Conservation (phyloP, 2,329 filamentous ascomycete species). For the Fusarium metavorans region DNA sequence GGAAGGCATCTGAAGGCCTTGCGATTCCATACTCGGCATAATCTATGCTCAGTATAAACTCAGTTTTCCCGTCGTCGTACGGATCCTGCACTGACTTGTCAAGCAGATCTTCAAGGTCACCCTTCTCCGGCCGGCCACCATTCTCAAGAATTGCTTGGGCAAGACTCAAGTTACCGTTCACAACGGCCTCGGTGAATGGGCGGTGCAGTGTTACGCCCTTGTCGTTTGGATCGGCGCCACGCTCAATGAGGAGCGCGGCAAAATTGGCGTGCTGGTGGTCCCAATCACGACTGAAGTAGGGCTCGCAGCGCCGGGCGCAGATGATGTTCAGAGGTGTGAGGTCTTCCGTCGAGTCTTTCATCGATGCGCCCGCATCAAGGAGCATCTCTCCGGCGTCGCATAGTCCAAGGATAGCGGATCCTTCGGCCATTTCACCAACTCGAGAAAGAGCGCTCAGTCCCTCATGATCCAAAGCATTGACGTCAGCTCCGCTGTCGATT, state of each 20-base stretch:
- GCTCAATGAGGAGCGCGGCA: constrained; percentile 42
- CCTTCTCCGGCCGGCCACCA: constrained; percentile 39
- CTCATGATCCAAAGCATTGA: constrained; percentile 42
- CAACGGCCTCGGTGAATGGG: constrained; percentile 42
- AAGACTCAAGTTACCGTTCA: constrained; percentile 38
- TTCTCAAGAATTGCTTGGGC: constrained; percentile 40
- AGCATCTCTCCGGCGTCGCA: constrained; percentile 41
- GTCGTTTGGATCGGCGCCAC: constrained; percentile 43
- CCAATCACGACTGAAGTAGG: constrained; percentile 40
- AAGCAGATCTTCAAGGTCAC: constrained; percentile 39
- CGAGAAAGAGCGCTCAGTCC: constrained; percentile 40
- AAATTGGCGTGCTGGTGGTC: constrained; percentile 43
- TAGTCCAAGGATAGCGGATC: constrained; percentile 35
- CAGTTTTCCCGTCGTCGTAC: constrained; percentile 44
- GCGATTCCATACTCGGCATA: constrained; percentile 39
- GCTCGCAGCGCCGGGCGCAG: constrained; percentile 41
- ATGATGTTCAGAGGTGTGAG: constrained; percentile 43
- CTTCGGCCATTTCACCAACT: constrained; percentile 42
- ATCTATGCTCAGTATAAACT: constrained; percentile 39
- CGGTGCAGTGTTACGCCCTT: constrained; percentile 35
- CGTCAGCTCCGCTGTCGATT: constrained; percentile 40
- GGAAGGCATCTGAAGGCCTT: constrained; percentile 38
- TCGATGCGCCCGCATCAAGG: constrained; percentile 40
- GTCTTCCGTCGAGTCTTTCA: constrained; percentile 38
- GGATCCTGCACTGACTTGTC: constrained; percentile 36